Evolutionary conservation across 1,284 basidiomycete genomes (phyloP), one percentile per base, ranked within the genome.

Genomic region (Microbotryum scabiosae): DNA sequence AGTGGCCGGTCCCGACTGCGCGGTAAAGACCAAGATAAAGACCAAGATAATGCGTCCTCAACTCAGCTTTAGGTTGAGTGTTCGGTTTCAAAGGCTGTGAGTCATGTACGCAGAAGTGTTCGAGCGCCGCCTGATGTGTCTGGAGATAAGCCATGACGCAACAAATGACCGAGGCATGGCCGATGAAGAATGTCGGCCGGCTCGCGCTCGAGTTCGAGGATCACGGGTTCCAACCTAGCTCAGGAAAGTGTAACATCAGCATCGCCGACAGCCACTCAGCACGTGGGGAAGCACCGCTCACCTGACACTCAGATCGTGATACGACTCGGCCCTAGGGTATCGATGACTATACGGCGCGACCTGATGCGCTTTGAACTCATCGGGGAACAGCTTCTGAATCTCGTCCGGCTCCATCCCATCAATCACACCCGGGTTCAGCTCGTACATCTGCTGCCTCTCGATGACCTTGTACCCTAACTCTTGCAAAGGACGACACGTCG

Each of bases 401-500:
- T 96, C 87, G 64, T 91, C 88, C 0, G 88, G 87, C 1, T 86
- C 88, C 59, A 98, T 81, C 1, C 96, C 96, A 74, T 98, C 96
- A 50, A 76, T 70, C 47, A 78, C 77, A 51, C 73, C 80, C 49
- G 94, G 94, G 72, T 99, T 98, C 73, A 99, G 94, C 78, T 99
- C 93, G 60, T 85, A 82, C 88, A 98, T 94, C 75, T 94, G 93
- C 0, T 88, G 84, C 70, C 93, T 92, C 76, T 98, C 91, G 50
- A 91, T 82, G 23, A 98, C 89, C 73, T 75, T 72, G 68, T 79
- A 82, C 2, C 80, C 80, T 1, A 77, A 70, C 60, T 80, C 82
- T 55, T 91, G 80, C 76, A 98, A 96, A 0, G 94, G 94, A 85
- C 90, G 93, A 1, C 92, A 91, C 1, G 92, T 96, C 74, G 97